Evolutionary conservation across 345 rosid genomes (phyloP).

Genomic region (Lepidium aucheri): DNA sequence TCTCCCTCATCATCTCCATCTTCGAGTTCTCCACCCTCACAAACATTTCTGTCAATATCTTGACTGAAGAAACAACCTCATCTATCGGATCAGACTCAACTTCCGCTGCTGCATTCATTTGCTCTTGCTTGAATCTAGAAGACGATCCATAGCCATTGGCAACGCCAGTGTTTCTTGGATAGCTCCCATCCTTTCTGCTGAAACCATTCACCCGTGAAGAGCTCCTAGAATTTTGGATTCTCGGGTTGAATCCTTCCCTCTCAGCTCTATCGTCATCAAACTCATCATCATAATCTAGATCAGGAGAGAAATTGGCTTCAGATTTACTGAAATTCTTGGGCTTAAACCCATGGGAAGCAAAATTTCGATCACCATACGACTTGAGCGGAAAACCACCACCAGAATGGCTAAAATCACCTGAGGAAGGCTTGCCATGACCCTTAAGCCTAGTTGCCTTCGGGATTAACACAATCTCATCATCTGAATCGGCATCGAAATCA

Average conservation of each 20-base stretch:
- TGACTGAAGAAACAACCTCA: conserved; percentile 53
- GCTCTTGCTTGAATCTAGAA: conserved; percentile 28
- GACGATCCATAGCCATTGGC: conserved; percentile 31
- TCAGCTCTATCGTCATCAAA: conserved; percentile 26
- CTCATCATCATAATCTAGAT: conserved; percentile 24
- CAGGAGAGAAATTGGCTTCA: conserved; percentile 27
- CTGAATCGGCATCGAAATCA: conserved; percentile 26
- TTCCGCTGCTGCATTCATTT: conserved; percentile 23
- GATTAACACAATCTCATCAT: conserved; percentile 29
- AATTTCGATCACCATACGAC: conserved; percentile 40
- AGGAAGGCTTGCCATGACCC: conserved; percentile 20
- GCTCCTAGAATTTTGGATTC: conserved; percentile 22
- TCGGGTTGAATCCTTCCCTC: conserved; percentile 23
- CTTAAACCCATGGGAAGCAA: conserved; percentile 28
- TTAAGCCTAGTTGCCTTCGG: conserved; percentile 24
- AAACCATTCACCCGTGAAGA: background rate
- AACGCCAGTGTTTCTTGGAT: conserved; percentile 10
- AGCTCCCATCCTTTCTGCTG: conserved; percentile 16
- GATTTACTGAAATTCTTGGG: conserved; percentile 22
- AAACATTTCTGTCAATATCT: conserved; percentile 43
- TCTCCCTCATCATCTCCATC: conserved; percentile 67
- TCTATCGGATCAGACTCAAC: conserved; percentile 37
- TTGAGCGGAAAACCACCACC: conserved; percentile 42
- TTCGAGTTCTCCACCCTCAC: conserved; percentile 60
- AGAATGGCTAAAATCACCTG: conserved; percentile 14